Evolutionary conservation across 129 eudicot genomes (phyloP), one percentile per base, ranked within the genome.

Genomic region (Escallonia rubra): DNA sequence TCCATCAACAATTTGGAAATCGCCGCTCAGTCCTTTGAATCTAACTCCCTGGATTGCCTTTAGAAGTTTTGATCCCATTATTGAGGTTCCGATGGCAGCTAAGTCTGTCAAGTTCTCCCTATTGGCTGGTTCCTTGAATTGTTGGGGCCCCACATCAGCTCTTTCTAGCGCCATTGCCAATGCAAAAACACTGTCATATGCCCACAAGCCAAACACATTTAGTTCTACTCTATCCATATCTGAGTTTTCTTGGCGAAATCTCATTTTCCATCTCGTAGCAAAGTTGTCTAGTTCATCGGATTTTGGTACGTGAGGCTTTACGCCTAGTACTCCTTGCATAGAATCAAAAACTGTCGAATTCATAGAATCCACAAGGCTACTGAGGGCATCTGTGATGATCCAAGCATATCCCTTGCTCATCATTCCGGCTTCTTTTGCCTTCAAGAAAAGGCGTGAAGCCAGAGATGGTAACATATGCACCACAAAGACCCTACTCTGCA

Each of bases 311-410:
- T 80, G 73, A 2, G 89, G 74, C 80, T 75, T 80, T 53, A 87
- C 75, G 3, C 89, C 94, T 5, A 83, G 39, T 2, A 83, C 87
- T 34, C 89, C 89, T 57, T 83, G 82, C 94, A 80, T 80, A 7
- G 89, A 81, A 5, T 78, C 78, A 41, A 75, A 64, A 11, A 41
- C 62, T 10, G 5, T 8, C 6, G 39, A 11, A 54, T 70, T 74
- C 8, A 77, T 10, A 15, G 71, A 59, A 74, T 67, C 73, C 71
- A 83, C 51, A 2, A 67, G 76, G 76, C 80, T 70, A 0, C 85
- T 73, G 54, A 80, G 55, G 12, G 57, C 80, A 63, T 75, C 85
- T 34, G 94, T 78, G 42, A 80, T 67, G 51, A 87, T 87, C 94
- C 94, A 83, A 5, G 64, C 87, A 66, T 78, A 85, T 38, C 71